Conservation (phyloP, 176 grass and related monocot genomes). For the Triticum dicoccoides region DNA sequence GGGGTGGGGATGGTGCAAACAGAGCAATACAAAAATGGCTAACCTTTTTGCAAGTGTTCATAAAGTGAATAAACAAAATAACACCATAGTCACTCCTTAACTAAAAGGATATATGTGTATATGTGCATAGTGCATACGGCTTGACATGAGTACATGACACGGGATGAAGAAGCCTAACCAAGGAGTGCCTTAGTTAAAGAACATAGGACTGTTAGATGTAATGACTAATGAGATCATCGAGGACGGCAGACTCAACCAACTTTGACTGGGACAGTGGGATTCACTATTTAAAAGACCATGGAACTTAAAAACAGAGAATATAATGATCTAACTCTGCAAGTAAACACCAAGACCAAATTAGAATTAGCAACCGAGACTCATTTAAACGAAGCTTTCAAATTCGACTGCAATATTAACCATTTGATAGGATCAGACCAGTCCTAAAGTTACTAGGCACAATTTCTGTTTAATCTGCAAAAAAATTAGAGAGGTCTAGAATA, state of each 20-base stretch:
- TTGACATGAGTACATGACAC: background rate
- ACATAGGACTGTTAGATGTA: background rate
- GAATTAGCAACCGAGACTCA: background rate
- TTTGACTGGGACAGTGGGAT: background rate
- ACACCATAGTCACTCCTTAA: background rate
- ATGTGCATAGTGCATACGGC: background rate
- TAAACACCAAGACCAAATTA: background rate
- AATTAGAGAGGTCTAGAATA: conserved; percentile 12
- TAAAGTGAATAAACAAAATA: background rate
- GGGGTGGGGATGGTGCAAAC: background rate
- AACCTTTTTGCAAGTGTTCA: background rate
- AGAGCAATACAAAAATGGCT: background rate
- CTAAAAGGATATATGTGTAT: background rate
- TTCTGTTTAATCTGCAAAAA: background rate
- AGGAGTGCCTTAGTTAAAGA: background rate
- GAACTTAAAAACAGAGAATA: background rate
- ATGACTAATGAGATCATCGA: background rate
- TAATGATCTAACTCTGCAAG: background rate
- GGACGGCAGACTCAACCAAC: background rate
- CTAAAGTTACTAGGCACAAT: background rate
- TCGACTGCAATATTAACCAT: background rate
- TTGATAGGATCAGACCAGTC: background rate
- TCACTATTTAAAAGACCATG: background rate
- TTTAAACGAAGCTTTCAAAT: background rate
- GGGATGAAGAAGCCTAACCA: conserved; percentile 5